Conservation (phyloP, 495 filamentous ascomycete species). For the Trichoderma gamsii region DNA sequence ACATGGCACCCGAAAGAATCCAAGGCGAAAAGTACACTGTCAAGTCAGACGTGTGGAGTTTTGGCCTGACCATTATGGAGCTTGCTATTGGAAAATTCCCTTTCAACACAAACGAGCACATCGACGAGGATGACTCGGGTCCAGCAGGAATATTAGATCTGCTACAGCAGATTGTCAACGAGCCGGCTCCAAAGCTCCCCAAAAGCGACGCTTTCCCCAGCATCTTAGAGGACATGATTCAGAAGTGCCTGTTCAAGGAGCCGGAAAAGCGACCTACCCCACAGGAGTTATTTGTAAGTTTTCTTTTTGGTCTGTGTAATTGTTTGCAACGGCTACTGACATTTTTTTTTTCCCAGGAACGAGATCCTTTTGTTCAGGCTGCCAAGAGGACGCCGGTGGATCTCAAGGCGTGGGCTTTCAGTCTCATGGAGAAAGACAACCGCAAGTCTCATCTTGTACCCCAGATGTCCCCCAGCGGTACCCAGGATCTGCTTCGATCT, state of each 20-base stretch:
- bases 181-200: constrained; percentile 85
- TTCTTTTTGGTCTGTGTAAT: neutral
- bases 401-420: constrained; percentile 80
- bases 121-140: constrained; percentile 58
- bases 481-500: constrained; percentile 51
- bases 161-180: constrained; percentile 94
- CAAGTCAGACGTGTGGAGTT: constrained; percentile 98
- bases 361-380: constrained; percentile 86
- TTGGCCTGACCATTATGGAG: constrained; percentile 94
- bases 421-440: constrained; percentile 84
- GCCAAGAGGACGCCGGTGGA: constrained; percentile 92
- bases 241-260: constrained; percentile 86
- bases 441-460: constrained; percentile 85
- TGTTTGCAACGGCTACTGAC: neutral
- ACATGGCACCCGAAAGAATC: constrained; percentile 98
- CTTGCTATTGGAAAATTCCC: constrained; percentile 94
- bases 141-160: constrained; percentile 95
- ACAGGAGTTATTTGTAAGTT: constrained; percentile 67
- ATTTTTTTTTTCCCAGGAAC: constrained; percentile 52
- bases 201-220: constrained; percentile 95
- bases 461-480: constrained; percentile 49
- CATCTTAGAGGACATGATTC: constrained; percentile 93
- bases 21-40: constrained; percentile 95
- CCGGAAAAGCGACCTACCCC: constrained; percentile 85
- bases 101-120: constrained; percentile 70